Conservation (phyloP, 2,329 filamentous ascomycete species). For the Elsinoe necatrix region DNA sequence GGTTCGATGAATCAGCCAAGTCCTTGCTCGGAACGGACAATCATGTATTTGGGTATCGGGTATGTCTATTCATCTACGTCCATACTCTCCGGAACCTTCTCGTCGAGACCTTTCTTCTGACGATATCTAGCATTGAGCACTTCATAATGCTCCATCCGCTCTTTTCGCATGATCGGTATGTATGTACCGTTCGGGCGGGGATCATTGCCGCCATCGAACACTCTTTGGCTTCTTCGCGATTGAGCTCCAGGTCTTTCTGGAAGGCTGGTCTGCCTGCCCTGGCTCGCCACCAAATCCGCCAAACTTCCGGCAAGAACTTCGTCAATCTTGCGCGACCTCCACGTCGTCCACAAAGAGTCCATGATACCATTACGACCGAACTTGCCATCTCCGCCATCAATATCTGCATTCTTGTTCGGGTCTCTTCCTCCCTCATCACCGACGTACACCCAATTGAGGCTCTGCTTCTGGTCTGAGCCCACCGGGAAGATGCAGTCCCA, state of each 20-base stretch:
- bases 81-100: conserved; percentile 21
- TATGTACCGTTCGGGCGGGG: conserved; percentile 50
- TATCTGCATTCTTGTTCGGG: conserved; percentile 23
- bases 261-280: conserved; percentile 29
- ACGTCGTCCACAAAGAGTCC: conserved; percentile 70
- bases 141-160: conserved; percentile 50
- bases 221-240: conserved; percentile 36
- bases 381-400: conserved; percentile 46
- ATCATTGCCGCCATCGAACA: conserved; percentile 52
- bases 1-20: too few species aligned
- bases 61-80: conserved; percentile 24
- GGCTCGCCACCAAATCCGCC: conserved; percentile 51
- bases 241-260: conserved; percentile 15
- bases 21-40: too few species aligned
- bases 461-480: conserved; percentile 43
- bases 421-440: conserved; percentile 51
- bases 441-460: conserved; percentile 68
- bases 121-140: conserved; percentile 55
- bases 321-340: conserved; percentile 80
- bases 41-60: neutral
- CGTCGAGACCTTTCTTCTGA: conserved; percentile 40
- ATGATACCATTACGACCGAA: conserved; percentile 59
- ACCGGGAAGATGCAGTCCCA: conserved; percentile 82
- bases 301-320: conserved; percentile 72
- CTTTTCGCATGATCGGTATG: conserved; percentile 47